A percentile compares a stretch with the other conserved stretches of the same genome.
These are phyloP conservation scores for Venturia oleaginea DNA, from an alignment of 2,329 filamentous ascomycete species.

Conservation along the genomic window DNA sequence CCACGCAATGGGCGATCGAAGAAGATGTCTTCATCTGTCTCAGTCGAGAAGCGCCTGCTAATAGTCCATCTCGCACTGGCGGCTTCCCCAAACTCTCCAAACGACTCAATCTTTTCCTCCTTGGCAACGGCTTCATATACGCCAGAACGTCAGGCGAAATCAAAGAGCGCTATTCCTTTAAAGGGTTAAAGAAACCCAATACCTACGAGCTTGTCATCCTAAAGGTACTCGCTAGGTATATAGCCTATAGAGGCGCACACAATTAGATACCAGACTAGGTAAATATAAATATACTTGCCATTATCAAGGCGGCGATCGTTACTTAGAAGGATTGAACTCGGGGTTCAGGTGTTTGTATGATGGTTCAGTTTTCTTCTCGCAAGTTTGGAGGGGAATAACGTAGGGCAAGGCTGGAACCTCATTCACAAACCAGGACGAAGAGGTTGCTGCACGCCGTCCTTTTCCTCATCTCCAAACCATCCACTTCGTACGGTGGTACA, in stretches of 20 bases:
- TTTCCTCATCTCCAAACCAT: neutral
- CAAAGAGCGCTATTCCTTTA: neutral
- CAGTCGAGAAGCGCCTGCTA: neutral
- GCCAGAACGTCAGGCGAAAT: neutral
- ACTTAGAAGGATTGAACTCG: neutral
- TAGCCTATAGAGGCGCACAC: neutral
- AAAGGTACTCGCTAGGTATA: neutral
- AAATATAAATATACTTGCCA: neutral
- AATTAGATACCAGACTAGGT: neutral
- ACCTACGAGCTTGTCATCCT: neutral
- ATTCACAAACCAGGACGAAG: too few relatives aligned
- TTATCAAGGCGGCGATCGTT: neutral
- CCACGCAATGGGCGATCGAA: neutral
- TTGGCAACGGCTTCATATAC: neutral
- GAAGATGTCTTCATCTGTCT: neutral
- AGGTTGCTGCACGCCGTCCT: too few relatives aligned
- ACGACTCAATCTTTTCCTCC: neutral
- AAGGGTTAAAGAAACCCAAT: neutral
- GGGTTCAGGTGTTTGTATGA: neutral
- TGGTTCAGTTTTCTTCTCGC: neutral
- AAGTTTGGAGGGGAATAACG: too few relatives aligned
- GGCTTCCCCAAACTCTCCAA: neutral
- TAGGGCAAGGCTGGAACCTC: neutral
- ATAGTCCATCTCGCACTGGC: neutral
- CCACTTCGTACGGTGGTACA: neutral